These are phyloP conservation scores for Suhomyces wounanorum DNA, from an alignment of 1,139 yeast genomes.

Conservation along the genomic window DNA sequence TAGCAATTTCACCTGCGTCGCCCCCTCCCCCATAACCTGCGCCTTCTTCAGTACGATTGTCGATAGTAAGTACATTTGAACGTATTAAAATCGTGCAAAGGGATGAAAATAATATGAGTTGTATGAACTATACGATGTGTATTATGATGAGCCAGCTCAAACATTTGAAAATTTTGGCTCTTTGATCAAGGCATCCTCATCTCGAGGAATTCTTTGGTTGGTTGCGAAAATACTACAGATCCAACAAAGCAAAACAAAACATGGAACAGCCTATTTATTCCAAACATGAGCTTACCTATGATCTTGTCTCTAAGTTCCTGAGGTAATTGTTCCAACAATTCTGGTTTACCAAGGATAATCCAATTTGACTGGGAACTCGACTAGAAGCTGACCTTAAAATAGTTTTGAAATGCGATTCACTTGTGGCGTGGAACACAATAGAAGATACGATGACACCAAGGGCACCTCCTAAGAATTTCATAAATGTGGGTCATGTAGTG, in stretches of 20 bases:
- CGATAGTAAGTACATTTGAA: too few species aligned
- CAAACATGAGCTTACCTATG: conserved; percentile 34
- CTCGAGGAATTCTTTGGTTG: conserved; percentile 19
- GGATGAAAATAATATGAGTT: not conserved
- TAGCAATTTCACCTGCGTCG: too few species aligned
- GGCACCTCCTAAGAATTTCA: conserved; percentile 22
- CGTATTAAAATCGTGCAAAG: not conserved
- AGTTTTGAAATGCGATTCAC: conserved; percentile 5
- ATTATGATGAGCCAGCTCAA: not conserved
- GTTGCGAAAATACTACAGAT: conserved; percentile 30
- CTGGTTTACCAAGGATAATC: conserved; percentile 8
- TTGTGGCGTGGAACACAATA: conserved; percentile 17
- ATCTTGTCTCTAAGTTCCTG: conserved; percentile 22
- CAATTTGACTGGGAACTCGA: conserved; percentile 9
- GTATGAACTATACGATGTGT: not conserved
- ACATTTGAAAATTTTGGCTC: not conserved
- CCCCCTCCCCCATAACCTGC: too few species aligned
- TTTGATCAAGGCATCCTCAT: not conserved
- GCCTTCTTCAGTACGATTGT: too few species aligned
- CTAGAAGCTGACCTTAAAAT: conserved; percentile 10
- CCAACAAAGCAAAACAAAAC: conserved; percentile 40
- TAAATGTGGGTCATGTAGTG: conserved; percentile 23
- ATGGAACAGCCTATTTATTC: conserved; percentile 42
- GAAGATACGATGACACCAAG: conserved; percentile 23
- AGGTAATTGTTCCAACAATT: conserved; percentile 21